Evolutionary conservation across 2,329 filamentous ascomycete species (phyloP), one percentile per base, ranked within the genome.

Genomic region (Fusarium nisikadoi): DNA sequence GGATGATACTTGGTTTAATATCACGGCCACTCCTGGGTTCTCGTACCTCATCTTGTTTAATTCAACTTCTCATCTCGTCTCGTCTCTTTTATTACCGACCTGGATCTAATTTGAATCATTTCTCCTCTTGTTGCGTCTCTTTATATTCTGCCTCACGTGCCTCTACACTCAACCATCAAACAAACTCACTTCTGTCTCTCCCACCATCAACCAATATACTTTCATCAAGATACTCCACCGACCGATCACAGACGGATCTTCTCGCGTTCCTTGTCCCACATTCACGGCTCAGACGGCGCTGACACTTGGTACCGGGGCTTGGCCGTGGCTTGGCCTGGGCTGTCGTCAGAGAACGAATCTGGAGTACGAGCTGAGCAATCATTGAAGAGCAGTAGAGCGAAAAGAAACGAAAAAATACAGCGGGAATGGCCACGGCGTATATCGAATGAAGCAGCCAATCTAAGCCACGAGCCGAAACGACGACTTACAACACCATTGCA

Each of bases 301-400:
- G 68, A 60, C 61, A 65, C 41, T 65, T 35, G 56, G 62, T 36
- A 45, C 42, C 33, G 55, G 62, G 65, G 70, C 75, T 76, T 76
- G 72, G 72, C 63, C 54, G 68, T 72, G 71, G 72, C 68, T 76
- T 69, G 63, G 69, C 60, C 38, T 62, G 39, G 55, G 41, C 63
- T 45, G 36, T 57, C 29, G 41, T 35, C 47, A 66, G 59, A 42
- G 42, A 57, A 27, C 39, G 29, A 23, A 27, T 36, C 41, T 27
- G 29, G 29, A 55, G 31, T 60, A 63, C 60, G 43, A 27, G 43
- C 55, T 39, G 54, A 60, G 60, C 60, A 62, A 62, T 60, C 60
- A 60, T 27, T 33, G 60, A 43, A 35, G 35, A 43, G 41, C 50
- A 43, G 27, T 38, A 61, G 23, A 17, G 27, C 25, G 33, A 17